phyloP scores from a whole-genome alignment of 768 basidiomycete genomes.

The Russula dissimulans region DNA sequence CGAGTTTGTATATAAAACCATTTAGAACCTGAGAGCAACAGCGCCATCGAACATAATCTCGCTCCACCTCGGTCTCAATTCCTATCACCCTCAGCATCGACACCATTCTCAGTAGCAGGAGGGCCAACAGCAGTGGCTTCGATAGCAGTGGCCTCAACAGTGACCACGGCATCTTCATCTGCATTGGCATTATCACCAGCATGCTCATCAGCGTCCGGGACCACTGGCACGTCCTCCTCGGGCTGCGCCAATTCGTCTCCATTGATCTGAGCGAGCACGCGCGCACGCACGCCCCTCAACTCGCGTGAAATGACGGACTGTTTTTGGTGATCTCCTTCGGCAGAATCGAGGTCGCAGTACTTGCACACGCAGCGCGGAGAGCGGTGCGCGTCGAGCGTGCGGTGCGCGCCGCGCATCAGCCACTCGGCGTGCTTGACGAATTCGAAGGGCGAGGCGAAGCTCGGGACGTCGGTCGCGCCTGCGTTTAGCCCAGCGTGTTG shows the following conservation, averaged over 20 bases:
- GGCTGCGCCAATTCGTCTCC: not conserved
- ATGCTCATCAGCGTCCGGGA: not conserved
- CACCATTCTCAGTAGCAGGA: not conserved
- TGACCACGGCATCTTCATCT: not conserved
- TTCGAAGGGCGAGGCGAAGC: conserved; percentile 7
- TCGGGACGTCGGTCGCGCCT: conserved; percentile 4
- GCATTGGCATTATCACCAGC: not conserved
- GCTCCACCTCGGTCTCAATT: not conserved
- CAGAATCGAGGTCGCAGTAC: not conserved
- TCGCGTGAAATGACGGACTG: conserved; percentile 6
- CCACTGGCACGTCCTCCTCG: not conserved
- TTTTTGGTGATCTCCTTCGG: not conserved
- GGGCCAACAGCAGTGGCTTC: too few relatives aligned
- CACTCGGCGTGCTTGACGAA: conserved; percentile 14
- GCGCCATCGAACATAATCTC: too few relatives aligned
- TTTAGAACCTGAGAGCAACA: too few relatives aligned
- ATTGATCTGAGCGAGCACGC: not conserved
- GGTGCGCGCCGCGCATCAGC: conserved; percentile 11
- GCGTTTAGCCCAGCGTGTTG: not conserved
- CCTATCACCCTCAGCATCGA: not conserved
- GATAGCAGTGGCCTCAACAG: not conserved
- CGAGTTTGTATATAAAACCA: too few relatives aligned
- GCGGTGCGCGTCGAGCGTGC: not conserved
- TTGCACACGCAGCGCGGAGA: conserved; percentile 1
- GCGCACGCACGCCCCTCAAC: not conserved